Evolutionary conservation across 345 rosid genomes (phyloP), one percentile per base, ranked within the genome.

Genomic region (Jatropha curcas): DNA sequence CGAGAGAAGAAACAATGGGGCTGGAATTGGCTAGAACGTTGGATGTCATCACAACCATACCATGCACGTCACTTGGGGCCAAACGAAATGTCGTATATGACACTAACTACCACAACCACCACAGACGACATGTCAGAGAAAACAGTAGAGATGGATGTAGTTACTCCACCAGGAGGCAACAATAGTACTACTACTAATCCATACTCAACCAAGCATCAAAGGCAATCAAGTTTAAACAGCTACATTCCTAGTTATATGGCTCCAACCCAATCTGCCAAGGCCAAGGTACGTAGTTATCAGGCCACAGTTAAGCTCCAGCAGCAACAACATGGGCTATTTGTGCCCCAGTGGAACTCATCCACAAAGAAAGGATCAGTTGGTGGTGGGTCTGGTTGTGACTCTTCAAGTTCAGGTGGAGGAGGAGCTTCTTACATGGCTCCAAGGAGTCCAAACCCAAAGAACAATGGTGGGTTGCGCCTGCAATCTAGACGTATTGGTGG

Each of bases 21-120:
- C 4, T 91, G 92, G 98, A 95, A 95, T 52, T 95, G 98, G 98
- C 88, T 92, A 9, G 96, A 95, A 74, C 87, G 83, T 22, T 92
- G 99, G 99, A 90, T 95, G 98, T 87, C 97, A 22, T 69, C 97
- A 1, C 98, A 94, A 48, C 92, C 94, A 11, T 70, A 86, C 75
- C 74, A 85, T 2, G 39, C 71, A 20, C 83, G 75, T 71, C 86
- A 89, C 9, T 35, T 74, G 4, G 88, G 84, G 46, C 79, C 74
- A 9, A 80, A 76, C 34, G 87, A 88, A 28, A 84, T 68, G 39
- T 82, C 93, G 59, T 92, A 90, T 65, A 74, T 78, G 59, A 84
- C 94, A 27, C 78, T 87, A 19, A 39, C 83, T 70, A 74, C 85
- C 37, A 81, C 81, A 66, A 88, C 96, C 37, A 80, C 84, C 5